Evolutionary conservation across 257 asterid genomes (phyloP).

Genomic region (Nyctanthes arbortristis): DNA sequence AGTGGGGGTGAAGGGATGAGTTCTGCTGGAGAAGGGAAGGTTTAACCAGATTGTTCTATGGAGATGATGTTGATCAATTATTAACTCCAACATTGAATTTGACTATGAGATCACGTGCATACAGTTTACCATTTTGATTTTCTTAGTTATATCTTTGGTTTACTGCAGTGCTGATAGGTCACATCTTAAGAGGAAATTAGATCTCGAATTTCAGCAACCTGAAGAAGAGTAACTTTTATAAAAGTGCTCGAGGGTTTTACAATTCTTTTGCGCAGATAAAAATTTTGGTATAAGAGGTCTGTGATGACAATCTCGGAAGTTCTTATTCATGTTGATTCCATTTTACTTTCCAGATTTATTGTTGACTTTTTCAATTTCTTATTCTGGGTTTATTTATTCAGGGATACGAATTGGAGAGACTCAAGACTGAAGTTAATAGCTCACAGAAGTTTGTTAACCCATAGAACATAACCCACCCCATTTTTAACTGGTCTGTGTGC

Average conservation of each 20-base stretch:
- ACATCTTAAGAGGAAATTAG: constrained; percentile 91
- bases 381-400: background rate
- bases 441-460: constrained; percentile 3
- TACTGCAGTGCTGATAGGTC: constrained; percentile 86
- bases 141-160: constrained; percentile 5
- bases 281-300: constrained; percentile 24
- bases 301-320: constrained; percentile 16
- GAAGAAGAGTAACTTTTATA: constrained; percentile 56
- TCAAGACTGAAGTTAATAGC: background rate
- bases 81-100: too few species aligned
- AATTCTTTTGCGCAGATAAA: constrained; percentile 5
- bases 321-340: background rate
- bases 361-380: constrained; percentile 4
- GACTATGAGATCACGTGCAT: background rate
- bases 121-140: background rate
- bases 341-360: background rate
- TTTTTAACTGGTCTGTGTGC: background rate
- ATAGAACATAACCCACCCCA: background rate
- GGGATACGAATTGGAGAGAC: constrained; percentile 18
- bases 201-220: constrained; percentile 84
- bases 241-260: constrained; percentile 18
- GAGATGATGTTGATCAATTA: background rate
- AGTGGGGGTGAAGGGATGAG: background rate
- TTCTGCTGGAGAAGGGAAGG: background rate
- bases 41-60: background rate